Conservation (phyloP, 805 yeast genomes). For the Metschnikowia sp. region DNA sequence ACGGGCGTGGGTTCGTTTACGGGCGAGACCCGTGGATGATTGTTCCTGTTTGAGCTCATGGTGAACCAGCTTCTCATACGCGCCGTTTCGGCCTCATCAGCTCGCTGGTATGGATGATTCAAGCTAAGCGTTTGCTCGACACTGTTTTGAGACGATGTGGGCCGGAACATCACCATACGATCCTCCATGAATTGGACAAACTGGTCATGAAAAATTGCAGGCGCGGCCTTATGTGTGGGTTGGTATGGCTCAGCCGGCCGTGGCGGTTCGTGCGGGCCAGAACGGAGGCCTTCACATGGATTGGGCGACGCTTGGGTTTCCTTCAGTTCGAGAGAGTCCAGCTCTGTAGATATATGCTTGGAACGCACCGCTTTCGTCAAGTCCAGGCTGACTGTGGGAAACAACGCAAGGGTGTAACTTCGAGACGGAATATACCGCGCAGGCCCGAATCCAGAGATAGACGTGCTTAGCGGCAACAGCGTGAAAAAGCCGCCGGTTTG, state of each 20-base stretch:
- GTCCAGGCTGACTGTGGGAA: conserved; percentile 4
- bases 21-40: background rate
- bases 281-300: conserved; percentile 11
- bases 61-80: conserved; percentile 8
- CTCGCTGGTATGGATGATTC: conserved; percentile 16
- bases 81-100: conserved; percentile 1
- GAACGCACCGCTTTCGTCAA: background rate
- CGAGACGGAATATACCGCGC: background rate
- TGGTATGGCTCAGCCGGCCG: conserved; percentile 10
- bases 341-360: background rate
- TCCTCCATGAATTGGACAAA: conserved; percentile 16
- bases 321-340: conserved; percentile 1
- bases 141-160: conserved; percentile 16
- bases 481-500: conserved; percentile 5
- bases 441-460: background rate
- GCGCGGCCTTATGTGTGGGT: conserved; percentile 1
- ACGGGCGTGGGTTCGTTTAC: background rate
- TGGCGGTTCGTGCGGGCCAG: conserved; percentile 16
- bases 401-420: conserved; percentile 2
- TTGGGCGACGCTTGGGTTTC: conserved; percentile 2
- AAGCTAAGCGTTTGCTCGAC: conserved; percentile 12
- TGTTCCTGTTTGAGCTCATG: background rate
- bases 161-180: conserved; percentile 16
- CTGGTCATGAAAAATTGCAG: conserved; percentile 14
- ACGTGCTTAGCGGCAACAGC: conserved; percentile 1